These are phyloP conservation scores for Fomitiporia mediterranea DNA, from an alignment of 1,284 basidiomycete species.

Conservation along the genomic window DNA sequence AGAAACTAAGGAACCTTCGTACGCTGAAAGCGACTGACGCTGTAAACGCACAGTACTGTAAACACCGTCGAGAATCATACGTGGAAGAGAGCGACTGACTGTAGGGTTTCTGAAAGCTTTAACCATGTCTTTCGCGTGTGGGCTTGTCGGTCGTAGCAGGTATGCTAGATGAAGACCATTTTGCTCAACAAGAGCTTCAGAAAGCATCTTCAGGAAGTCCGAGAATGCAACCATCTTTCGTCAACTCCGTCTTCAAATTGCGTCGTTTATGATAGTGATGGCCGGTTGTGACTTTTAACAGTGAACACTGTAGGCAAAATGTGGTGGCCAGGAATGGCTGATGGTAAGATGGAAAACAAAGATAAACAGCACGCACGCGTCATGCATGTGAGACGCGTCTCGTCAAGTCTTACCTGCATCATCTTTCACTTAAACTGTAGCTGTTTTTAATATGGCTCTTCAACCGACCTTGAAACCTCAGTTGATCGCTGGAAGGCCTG, in stretches of 20 bases:
- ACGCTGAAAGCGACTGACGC: conserved; percentile 48
- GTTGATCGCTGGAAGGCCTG: conserved; percentile 58
- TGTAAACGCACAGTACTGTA: conserved; percentile 28
- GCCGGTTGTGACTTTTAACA: too few relatives aligned
- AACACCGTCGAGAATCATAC: neutral
- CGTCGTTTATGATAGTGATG: too few relatives aligned
- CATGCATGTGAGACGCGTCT: neutral
- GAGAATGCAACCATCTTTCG: conserved; percentile 41
- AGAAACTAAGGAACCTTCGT: conserved; percentile 55
- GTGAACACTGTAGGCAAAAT: too few relatives aligned
- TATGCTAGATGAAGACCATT: conserved; percentile 66
- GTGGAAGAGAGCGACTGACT: conserved; percentile 35
- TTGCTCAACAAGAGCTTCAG: conserved; percentile 54
- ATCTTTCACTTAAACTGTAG: neutral
- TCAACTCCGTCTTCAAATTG: neutral
- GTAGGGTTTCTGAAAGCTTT: conserved; percentile 68
- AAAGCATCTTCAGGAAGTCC: conserved; percentile 56
- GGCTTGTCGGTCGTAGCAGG: conserved; percentile 65
- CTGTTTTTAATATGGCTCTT: conserved; percentile 62
- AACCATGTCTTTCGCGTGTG: conserved; percentile 66
- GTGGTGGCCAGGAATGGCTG: too few relatives aligned
- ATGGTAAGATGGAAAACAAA: too few relatives aligned
- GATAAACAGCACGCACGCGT: neutral
- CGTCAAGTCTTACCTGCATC: neutral
- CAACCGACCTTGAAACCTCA: conserved; percentile 74